Percentiles rank a stretch among this genome's conserved stretches.
Evolutionary conservation across 371 early-diverging fungal genomes (phyloP).

Genomic region (Mucor plumbeus): DNA sequence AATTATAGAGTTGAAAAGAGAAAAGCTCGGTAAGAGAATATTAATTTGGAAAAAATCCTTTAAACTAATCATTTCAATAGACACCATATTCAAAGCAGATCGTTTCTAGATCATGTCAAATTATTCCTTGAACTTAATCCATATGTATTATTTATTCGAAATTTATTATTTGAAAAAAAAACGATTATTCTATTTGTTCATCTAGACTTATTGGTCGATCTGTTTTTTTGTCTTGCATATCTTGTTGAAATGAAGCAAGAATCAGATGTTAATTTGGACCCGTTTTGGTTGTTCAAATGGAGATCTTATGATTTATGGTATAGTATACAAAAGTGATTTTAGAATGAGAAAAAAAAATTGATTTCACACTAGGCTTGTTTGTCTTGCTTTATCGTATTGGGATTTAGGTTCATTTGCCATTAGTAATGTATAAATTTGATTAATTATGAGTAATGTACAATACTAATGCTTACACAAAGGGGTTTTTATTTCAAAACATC

Average conservation of each 20-base stretch:
- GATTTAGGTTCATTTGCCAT: conserved; percentile 47
- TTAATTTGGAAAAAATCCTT: background rate
- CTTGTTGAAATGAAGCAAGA: conserved; percentile 68
- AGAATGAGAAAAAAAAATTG: background rate
- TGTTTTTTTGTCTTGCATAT: conserved; percentile 69
- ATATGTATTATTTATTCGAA: conserved; percentile 14
- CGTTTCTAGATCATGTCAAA: conserved; percentile 7
- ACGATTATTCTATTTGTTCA: conserved; percentile 43
- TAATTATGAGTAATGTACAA: background rate
- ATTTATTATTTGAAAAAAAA: conserved; percentile 28
- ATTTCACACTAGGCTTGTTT: conserved; percentile 38
- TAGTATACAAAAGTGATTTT: conserved; percentile 1
- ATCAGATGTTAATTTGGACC: conserved; percentile 45
- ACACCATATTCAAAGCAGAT: conserved; percentile 10
- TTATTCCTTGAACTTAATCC: conserved; percentile 18
- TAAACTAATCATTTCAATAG: background rate
- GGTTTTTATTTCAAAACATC: conserved; percentile 34
- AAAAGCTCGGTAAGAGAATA: conserved; percentile 26
- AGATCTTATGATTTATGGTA: conserved; percentile 60
- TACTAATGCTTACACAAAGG: background rate
- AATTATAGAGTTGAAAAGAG: conserved; percentile 39
- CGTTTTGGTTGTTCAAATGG: conserved; percentile 67
- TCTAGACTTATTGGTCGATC: conserved; percentile 62
- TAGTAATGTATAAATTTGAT: conserved; percentile 23
- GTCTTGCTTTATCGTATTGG: conserved; percentile 51